Conservation (phyloP, 306 rosid genomes). For the Astragalus membranaceus region DNA sequence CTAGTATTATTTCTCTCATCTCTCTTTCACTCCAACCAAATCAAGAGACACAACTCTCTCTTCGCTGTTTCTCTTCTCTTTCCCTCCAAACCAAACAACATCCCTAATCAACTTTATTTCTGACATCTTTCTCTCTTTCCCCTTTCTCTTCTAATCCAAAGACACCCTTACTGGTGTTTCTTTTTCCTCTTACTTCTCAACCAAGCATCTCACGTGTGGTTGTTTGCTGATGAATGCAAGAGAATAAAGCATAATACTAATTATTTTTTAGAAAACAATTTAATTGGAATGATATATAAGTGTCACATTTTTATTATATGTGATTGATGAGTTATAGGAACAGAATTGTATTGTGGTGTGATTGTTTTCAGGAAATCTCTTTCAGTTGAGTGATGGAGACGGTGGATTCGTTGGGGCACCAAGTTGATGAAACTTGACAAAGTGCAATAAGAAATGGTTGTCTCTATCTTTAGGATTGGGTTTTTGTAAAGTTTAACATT, state of each 20-base stretch:
- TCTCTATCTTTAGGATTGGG: not conserved
- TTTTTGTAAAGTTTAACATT: not conserved
- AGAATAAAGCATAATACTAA: not conserved
- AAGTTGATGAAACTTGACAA: slow-evolving; percentile 15
- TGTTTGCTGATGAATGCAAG: not conserved
- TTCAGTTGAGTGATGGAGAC: slow-evolving; percentile 23
- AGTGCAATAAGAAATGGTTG: not conserved
- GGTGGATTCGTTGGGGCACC: slow-evolving; percentile 5
- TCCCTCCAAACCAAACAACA: too few species aligned
- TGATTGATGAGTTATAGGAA: not conserved
- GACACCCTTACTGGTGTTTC: too few species aligned
- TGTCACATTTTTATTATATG: not conserved
- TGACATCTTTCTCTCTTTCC: too few species aligned
- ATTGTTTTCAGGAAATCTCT: not conserved
- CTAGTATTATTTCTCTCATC: too few species aligned
- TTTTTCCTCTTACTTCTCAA: not conserved
- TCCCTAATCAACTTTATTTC: too few species aligned
- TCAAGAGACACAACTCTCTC: too few species aligned
- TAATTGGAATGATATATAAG: not conserved
- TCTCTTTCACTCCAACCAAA: too few species aligned
- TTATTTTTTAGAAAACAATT: not conserved
- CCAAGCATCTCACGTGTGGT: not conserved
- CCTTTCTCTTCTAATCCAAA: too few species aligned
- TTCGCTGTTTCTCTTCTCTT: too few species aligned
- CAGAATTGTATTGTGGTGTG: not conserved